Conservation (phyloP, 2,329 filamentous ascomycete species). For the Microdochium trichocladiopsis region DNA sequence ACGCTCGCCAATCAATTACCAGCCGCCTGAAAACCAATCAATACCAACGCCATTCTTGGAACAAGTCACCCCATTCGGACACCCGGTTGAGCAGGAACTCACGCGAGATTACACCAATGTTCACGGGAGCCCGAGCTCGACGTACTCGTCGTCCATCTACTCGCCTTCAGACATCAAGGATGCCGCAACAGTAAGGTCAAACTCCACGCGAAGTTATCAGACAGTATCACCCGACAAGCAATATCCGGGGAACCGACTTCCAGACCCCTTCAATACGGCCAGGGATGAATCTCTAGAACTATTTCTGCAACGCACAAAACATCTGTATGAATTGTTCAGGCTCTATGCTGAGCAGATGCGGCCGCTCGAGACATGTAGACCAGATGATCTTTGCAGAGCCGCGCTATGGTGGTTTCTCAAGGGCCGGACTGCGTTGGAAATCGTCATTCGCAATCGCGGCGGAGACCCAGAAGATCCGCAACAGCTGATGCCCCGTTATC, state of each 20-base stretch:
- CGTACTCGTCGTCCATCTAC: background rate
- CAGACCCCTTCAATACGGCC: conserved; percentile 25
- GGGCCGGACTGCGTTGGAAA: conserved; percentile 70
- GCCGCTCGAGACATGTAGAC: conserved; percentile 54
- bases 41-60: conserved; percentile 6
- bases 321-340: conserved; percentile 70
- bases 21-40: background rate
- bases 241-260: conserved; percentile 29
- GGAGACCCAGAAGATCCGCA: conserved; percentile 45
- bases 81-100: background rate
- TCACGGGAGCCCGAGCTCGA: background rate
- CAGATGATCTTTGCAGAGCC: conserved; percentile 63
- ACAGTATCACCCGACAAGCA: conserved; percentile 19
- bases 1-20: conserved; percentile 11
- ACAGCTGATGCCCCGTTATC: conserved; percentile 53
- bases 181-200: background rate
- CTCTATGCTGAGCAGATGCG: conserved; percentile 69
- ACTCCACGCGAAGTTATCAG: background rate
- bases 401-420: conserved; percentile 87
- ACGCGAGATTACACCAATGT: background rate
- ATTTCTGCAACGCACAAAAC: conserved; percentile 64
- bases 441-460: conserved; percentile 59
- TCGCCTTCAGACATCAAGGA: background rate
- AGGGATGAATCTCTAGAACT: conserved; percentile 60
- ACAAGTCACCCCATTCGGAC: conserved; percentile 3